Conservation (phyloP, 352 stramenopile species). For the Lagenidium giganteum region DNA sequence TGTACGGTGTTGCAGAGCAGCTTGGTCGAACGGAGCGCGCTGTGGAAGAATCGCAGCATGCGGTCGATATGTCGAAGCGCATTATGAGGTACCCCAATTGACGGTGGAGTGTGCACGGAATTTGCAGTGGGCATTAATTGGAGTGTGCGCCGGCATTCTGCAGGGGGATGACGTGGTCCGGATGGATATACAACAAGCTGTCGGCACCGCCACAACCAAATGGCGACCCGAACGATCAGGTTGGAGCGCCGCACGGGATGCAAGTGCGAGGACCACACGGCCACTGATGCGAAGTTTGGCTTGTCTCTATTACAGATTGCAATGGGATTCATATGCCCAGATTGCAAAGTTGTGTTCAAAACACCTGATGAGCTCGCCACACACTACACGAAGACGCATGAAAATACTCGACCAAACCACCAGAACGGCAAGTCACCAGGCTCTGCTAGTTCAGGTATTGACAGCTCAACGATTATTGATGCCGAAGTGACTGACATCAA, state of each 20-base stretch:
- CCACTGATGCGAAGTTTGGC: constrained; percentile 2
- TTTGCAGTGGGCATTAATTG: neutral
- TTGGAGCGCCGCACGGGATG: too few species aligned
- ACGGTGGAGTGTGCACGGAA: too few species aligned
- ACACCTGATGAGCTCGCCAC: constrained; percentile 42
- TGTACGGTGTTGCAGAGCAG: too few species aligned
- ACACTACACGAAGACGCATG: constrained; percentile 55
- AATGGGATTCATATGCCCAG: constrained; percentile 83
- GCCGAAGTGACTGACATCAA: constrained; percentile 7
- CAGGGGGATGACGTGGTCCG: constrained; percentile 73
- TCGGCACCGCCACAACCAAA: constrained; percentile 24
- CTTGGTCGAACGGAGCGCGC: constrained; percentile 43
- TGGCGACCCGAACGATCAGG: constrained; percentile 2
- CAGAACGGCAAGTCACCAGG: too few species aligned
- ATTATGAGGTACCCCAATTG: constrained; percentile 25
- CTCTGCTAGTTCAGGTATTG: too few species aligned
- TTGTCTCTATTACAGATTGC: constrained; percentile 35
- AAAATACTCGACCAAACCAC: constrained; percentile 3
- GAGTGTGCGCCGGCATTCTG: too few species aligned
- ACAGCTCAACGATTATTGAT: neutral
- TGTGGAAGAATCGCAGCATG: constrained; percentile 56
- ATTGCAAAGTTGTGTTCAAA: constrained; percentile 68
- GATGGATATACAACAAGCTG: constrained; percentile 76
- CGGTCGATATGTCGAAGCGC: constrained; percentile 50
- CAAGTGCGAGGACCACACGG: neutral